A percentile compares a stretch with the other conserved stretches of the same genome.
These are phyloP conservation scores for Fusarium sp. DNA, from an alignment of 2,329 filamentous ascomycete species.

Conservation along the genomic window DNA sequence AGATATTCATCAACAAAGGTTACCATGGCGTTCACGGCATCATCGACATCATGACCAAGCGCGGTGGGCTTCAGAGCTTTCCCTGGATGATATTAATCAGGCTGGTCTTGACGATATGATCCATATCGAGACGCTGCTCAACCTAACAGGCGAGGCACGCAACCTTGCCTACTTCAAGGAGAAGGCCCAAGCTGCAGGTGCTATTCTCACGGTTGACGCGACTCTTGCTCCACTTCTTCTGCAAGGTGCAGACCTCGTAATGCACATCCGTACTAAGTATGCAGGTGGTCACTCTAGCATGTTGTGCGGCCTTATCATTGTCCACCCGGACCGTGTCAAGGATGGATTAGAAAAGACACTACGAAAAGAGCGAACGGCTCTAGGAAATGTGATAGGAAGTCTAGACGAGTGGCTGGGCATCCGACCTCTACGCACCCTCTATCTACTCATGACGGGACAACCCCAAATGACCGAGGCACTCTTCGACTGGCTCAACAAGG, in stretches of 20 bases:
- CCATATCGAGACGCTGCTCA: conserved; percentile 93
- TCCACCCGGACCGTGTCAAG: too few relatives aligned
- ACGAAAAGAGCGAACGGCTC: too few relatives aligned
- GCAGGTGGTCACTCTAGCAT: too few relatives aligned
- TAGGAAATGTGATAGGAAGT: too few relatives aligned
- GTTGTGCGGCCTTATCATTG: too few relatives aligned
- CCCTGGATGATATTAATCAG: conserved; percentile 77
- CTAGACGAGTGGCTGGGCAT: too few relatives aligned
- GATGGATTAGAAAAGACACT: too few relatives aligned
- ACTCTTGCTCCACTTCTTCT: conserved; percentile 94
- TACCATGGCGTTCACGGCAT: conserved; percentile 97
- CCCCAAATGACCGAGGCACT: conserved; percentile 77
- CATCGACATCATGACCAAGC: conserved; percentile 78
- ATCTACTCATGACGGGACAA: conserved; percentile 70
- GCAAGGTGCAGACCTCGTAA: conserved; percentile 86
- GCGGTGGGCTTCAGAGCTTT: conserved; percentile 80
- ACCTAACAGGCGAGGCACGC: conserved; percentile 87
- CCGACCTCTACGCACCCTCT: too few relatives aligned
- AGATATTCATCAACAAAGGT: conserved; percentile 84
- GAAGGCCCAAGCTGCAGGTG: conserved; percentile 78
- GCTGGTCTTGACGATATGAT: conserved; percentile 84
- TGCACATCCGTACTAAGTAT: conserved; percentile 69
- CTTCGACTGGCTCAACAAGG: conserved; percentile 77
- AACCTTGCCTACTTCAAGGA: conserved; percentile 80
- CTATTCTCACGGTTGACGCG: conserved; percentile 85